A percentile compares a stretch with the other conserved stretches of the same genome.
Conservation (phyloP, 345 rosid species). For the Firmiana major region DNA sequence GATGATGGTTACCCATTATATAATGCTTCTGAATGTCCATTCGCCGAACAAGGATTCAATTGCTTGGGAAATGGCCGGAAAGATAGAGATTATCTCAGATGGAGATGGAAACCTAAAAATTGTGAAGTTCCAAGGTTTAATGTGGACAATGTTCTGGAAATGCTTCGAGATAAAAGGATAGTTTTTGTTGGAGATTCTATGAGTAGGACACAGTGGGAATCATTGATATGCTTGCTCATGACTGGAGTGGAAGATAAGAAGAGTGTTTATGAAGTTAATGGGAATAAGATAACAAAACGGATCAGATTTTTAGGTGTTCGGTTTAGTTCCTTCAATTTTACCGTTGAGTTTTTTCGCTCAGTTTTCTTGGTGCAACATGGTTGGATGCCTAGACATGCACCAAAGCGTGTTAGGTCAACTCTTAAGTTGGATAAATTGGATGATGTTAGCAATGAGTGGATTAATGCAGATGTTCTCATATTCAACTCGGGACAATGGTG, state of each 20-base stretch:
- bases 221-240: slow-evolving; percentile 82
- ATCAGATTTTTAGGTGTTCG: slow-evolving; percentile 75
- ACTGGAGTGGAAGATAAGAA: slow-evolving; percentile 74
- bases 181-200: slow-evolving; percentile 91
- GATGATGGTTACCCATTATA: slow-evolving; percentile 61
- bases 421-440: slow-evolving; percentile 72
- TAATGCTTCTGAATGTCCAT: slow-evolving; percentile 74
- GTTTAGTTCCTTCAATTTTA: slow-evolving; percentile 68
- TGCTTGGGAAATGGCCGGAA: slow-evolving; percentile 74
- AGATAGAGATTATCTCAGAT: slow-evolving; percentile 54
- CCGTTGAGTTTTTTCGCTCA: slow-evolving; percentile 81
- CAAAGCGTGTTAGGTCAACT: slow-evolving; percentile 70
- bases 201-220: slow-evolving; percentile 94
- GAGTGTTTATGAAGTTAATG: slow-evolving; percentile 79
- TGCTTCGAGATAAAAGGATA: slow-evolving; percentile 60
- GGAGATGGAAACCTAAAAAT: slow-evolving; percentile 78
- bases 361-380: slow-evolving; percentile 89
- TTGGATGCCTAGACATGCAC: slow-evolving; percentile 59
- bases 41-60: slow-evolving; percentile 67
- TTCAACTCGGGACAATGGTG: slow-evolving; percentile 97
- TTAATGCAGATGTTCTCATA: slow-evolving; percentile 67
- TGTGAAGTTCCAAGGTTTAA: slow-evolving; percentile 64
- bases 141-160: slow-evolving; percentile 41
- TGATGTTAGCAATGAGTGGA: slow-evolving; percentile 69
- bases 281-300: slow-evolving; percentile 71